Evolutionary conservation across 2,329 filamentous ascomycete species (phyloP).

Genomic region (Cadophora sp.): DNA sequence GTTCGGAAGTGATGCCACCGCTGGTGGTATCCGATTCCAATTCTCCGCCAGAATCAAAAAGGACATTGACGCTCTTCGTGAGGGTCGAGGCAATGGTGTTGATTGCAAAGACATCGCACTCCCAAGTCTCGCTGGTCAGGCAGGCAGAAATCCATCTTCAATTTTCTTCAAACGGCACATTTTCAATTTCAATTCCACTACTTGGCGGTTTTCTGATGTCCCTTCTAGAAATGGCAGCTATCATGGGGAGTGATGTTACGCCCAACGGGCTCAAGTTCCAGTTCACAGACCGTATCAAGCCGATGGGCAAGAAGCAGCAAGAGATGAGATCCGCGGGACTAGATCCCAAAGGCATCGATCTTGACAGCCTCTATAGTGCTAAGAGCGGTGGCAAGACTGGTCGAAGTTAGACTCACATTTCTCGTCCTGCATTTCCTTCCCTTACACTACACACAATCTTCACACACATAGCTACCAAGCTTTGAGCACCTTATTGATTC

Average conservation of each 20-base stretch:
- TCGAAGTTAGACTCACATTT: slow-evolving; percentile 21
- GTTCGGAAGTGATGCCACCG: slow-evolving; percentile 58
- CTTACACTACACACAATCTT: slow-evolving; percentile 2
- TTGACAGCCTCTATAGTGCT: slow-evolving; percentile 31
- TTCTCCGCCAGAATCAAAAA: slow-evolving; percentile 45
- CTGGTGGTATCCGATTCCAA: slow-evolving; percentile 42
- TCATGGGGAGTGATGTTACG: slow-evolving; percentile 40
- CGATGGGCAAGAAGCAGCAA: slow-evolving; percentile 56
- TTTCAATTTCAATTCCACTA: neutral
- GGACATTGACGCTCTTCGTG: slow-evolving; percentile 46
- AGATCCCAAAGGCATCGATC: slow-evolving; percentile 48
- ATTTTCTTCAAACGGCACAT: slow-evolving; percentile 19
- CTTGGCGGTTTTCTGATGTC: slow-evolving; percentile 15
- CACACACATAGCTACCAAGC: slow-evolving; percentile 1
- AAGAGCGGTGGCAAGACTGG: slow-evolving; percentile 21
- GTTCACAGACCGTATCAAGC: slow-evolving; percentile 51
- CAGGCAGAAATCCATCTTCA: slow-evolving; percentile 13
- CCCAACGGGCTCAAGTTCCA: slow-evolving; percentile 34
- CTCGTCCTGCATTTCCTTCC: slow-evolving; percentile 1
- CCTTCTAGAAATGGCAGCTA: slow-evolving; percentile 32
- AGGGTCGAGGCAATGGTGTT: slow-evolving; percentile 39
- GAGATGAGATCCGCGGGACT: slow-evolving; percentile 52
- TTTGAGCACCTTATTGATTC: slow-evolving; percentile 27
- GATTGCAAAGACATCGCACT: slow-evolving; percentile 40
- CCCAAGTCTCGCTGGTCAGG: slow-evolving; percentile 14